Evolutionary conservation across 2,329 filamentous ascomycete species (phyloP).

Genomic region (Apiospora hydei): DNA sequence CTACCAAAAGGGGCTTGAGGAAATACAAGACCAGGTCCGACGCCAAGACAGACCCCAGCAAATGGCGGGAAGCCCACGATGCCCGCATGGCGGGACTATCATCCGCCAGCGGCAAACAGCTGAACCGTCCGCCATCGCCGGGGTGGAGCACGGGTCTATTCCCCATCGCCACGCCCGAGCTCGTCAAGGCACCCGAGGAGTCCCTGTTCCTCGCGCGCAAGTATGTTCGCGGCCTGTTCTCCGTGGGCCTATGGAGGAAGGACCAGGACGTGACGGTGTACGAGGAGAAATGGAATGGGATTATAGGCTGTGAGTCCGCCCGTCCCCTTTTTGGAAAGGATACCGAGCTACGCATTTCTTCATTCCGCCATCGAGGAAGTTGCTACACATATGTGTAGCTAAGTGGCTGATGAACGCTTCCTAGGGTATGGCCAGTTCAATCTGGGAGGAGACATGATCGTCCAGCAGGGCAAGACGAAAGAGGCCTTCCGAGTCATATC

Average conservation of each 20-base stretch:
- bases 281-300: constrained; percentile 1
- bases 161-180: constrained; percentile 7
- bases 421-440: constrained; percentile 18
- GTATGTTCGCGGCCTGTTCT: constrained; percentile 22
- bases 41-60: constrained; percentile 20
- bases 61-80: background rate
- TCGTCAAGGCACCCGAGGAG: constrained; percentile 15
- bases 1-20: constrained; percentile 40
- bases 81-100: background rate
- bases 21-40: constrained; percentile 23
- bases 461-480: constrained; percentile 12
- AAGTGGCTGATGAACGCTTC: background rate
- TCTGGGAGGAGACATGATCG: constrained; percentile 22
- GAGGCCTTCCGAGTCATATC: constrained; percentile 18
- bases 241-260: constrained; percentile 9
- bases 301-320: background rate
- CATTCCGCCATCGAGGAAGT: background rate
- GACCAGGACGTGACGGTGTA: constrained; percentile 15
- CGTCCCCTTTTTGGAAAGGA: background rate
- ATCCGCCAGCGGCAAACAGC: background rate
- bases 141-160: constrained; percentile 18
- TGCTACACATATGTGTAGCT: background rate
- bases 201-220: constrained; percentile 15
- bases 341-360: too few relatives aligned
- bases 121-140: background rate